Percentiles rank a stretch among this genome's conserved stretches.
Evolutionary conservation across 129 eudicot species (phyloP).

Genomic region (Centrapalus pauciflorus): DNA sequence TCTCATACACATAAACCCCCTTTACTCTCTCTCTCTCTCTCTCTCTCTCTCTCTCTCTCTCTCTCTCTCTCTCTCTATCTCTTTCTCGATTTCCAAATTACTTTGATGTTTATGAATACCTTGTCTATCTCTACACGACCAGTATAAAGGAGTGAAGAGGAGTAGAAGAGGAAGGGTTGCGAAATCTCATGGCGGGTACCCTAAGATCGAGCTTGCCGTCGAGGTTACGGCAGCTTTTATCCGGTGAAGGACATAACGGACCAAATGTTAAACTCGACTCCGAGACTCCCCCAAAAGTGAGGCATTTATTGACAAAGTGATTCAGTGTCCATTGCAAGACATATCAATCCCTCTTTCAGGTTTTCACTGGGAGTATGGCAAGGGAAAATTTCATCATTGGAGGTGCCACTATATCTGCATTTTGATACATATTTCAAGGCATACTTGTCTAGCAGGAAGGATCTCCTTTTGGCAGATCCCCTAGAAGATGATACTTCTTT

Average conservation of each 20-base stretch:
- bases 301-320: slow-evolving; percentile 85
- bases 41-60: too few species aligned
- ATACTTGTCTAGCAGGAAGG: slow-evolving; percentile 69
- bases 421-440: slow-evolving; percentile 90
- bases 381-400: slow-evolving; percentile 99
- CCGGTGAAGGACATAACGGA: slow-evolving; percentile 70
- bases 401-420: slow-evolving; percentile 90
- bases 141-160: slow-evolving; percentile 59
- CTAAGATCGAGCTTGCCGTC: slow-evolving; percentile 97
- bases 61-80: too few species aligned
- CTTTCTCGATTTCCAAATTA: slow-evolving; percentile 19
- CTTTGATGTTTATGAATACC: slow-evolving; percentile 42
- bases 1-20: slow-evolving; percentile 22
- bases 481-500: slow-evolving; percentile 54
- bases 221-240: slow-evolving; percentile 80
- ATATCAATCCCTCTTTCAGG: slow-evolving; percentile 91
- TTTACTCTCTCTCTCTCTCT: too few species aligned
- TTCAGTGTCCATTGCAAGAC: slow-evolving; percentile 91
- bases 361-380: slow-evolving; percentile 89
- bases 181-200: slow-evolving; percentile 48
- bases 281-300: slow-evolving; percentile 75
- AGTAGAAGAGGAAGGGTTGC: slow-evolving; percentile 25
- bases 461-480: slow-evolving; percentile 68
- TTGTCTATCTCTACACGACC: slow-evolving; percentile 30
- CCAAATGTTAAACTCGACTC: slow-evolving; percentile 84